Conservation (phyloP, 768 basidiomycete species). For the Cyclocybe aegerita region DNA sequence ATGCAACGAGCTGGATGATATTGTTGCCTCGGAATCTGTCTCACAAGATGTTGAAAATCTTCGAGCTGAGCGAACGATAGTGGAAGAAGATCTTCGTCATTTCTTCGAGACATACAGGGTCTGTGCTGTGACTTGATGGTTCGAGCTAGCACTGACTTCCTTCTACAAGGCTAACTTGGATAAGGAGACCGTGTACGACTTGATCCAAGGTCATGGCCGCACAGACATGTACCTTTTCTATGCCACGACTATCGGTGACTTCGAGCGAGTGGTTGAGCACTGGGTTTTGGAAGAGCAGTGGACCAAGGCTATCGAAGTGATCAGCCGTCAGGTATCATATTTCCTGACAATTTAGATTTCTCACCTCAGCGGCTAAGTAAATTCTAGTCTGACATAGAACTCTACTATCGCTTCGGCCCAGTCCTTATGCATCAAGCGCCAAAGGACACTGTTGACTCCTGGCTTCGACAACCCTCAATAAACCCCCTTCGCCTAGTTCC, state of each 20-base stretch:
- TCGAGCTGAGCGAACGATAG: constrained; percentile 70
- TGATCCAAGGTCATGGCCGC: constrained; percentile 91
- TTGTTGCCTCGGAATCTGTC: constrained; percentile 82
- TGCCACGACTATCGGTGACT: constrained; percentile 80
- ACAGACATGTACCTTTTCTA: constrained; percentile 92
- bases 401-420: constrained; percentile 92
- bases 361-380: constrained; percentile 6
- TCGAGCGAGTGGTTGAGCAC: constrained; percentile 83
- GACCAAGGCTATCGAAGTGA: constrained; percentile 85
- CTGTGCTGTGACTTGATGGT: constrained; percentile 7
- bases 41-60: constrained; percentile 86
- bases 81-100: constrained; percentile 91
- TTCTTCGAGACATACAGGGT: constrained; percentile 97
- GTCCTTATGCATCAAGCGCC: constrained; percentile 85
- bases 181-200: constrained; percentile 82
- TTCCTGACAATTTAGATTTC: not conserved
- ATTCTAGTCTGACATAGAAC: constrained; percentile 70
- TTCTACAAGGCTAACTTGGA: constrained; percentile 76
- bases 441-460: constrained; percentile 89
- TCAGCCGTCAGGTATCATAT: constrained; percentile 76
- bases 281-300: constrained; percentile 94
- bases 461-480: constrained; percentile 79
- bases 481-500: constrained; percentile 88
- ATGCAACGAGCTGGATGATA: constrained; percentile 93
- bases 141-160: not conserved